These are phyloP conservation scores for Elongisporangium prolatum DNA, from an alignment of 352 stramenopile genomes.

Conservation along the genomic window DNA sequence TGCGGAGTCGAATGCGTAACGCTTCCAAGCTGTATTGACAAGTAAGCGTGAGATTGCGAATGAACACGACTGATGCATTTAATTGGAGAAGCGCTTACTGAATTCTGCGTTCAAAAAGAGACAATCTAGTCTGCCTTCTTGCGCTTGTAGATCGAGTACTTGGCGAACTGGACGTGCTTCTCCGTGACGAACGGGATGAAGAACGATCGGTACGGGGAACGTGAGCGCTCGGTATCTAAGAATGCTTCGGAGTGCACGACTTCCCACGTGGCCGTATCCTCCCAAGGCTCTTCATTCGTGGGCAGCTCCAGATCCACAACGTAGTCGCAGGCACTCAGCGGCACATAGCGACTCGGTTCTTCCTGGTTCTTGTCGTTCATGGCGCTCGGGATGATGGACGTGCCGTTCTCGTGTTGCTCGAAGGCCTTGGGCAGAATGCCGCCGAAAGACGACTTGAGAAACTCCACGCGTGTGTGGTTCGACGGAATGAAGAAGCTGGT, in stretches of 20 bases:
- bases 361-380: conserved; percentile 96
- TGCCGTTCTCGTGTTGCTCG: conserved; percentile 53
- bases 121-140: conserved; percentile 7
- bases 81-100: not conserved
- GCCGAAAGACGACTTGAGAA: conserved; percentile 91
- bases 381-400: conserved; percentile 46
- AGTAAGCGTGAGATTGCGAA: not conserved
- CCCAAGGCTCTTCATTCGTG: conserved; percentile 52
- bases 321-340: conserved; percentile 79
- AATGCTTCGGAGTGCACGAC: conserved; percentile 50
- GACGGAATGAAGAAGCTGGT: conserved; percentile 94
- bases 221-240: conserved; percentile 53
- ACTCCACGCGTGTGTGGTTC: conserved; percentile 76
- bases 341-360: conserved; percentile 86
- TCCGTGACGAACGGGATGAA: conserved; percentile 71
- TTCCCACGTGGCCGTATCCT: conserved; percentile 44
- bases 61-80: not conserved
- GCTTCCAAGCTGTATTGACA: not conserved
- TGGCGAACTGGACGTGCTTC: conserved; percentile 39
- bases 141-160: conserved; percentile 71
- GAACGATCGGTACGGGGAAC: conserved; percentile 65
- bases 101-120: not conserved
- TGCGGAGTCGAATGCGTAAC: conserved; percentile 1
- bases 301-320: conserved; percentile 85
- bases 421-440: conserved; percentile 95